Evolutionary conservation across 129 eudicot genomes (phyloP).

Genomic region (Arctium minus): DNA sequence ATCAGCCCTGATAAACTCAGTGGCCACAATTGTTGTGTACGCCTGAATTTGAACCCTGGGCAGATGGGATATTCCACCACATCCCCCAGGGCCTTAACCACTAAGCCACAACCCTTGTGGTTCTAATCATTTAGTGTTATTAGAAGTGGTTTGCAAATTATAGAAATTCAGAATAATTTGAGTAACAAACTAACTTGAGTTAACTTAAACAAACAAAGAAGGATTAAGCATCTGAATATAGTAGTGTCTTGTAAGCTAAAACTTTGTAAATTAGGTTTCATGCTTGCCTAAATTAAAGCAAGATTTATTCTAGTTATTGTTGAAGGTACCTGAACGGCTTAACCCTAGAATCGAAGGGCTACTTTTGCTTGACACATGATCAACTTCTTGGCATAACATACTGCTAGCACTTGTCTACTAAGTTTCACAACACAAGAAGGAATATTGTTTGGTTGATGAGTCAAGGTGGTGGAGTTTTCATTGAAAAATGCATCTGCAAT

Average conservation of each 20-base stretch:
- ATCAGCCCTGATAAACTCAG: no score
- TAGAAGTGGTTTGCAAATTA: background rate
- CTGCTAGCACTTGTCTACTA: background rate
- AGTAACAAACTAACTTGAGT: slow-evolving; percentile 2
- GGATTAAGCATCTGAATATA: background rate
- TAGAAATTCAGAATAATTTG: background rate
- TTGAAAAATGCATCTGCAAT: background rate
- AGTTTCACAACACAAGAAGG: background rate
- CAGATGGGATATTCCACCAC: no score
- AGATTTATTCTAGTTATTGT: background rate
- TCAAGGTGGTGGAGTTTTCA: background rate
- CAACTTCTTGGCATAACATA: slow-evolving; percentile 4
- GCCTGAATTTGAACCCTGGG: no score
- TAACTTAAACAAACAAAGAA: background rate
- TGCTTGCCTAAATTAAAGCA: background rate
- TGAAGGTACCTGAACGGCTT: background rate
- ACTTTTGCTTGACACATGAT: background rate
- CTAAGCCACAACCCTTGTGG: background rate
- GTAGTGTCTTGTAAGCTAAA: background rate
- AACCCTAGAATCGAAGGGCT: background rate
- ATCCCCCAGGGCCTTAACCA: no score
- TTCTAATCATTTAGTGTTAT: background rate
- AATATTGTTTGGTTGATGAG: background rate
- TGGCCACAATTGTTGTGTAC: no score
- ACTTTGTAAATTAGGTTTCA: background rate